A percentile compares a stretch with the other conserved stretches of the same genome.
phyloP scores from a whole-genome alignment of 129 eudicot genomes.

The Silybum marianum region DNA sequence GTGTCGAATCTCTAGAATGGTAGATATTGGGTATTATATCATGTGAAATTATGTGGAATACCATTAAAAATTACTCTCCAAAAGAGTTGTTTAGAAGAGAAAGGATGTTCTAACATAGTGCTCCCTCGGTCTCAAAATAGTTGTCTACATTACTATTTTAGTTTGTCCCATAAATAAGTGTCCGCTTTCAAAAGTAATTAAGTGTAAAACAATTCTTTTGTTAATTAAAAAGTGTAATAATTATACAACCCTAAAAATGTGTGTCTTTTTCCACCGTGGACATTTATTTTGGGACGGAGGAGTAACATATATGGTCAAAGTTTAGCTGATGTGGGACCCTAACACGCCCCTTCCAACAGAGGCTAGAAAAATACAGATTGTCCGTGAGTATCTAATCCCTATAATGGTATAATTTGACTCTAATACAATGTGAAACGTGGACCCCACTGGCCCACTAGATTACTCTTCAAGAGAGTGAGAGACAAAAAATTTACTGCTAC shows the following conservation, averaged over 20 bases:
- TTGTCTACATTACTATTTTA: too few relatives aligned
- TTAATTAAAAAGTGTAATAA: too few relatives aligned
- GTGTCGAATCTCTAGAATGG: not conserved
- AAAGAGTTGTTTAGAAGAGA: too few relatives aligned
- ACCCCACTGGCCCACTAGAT: not conserved
- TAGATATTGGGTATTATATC: not conserved
- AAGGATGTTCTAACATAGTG: too few relatives aligned
- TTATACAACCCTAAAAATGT: too few relatives aligned
- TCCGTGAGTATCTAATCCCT: not conserved
- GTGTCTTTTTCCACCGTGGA: too few relatives aligned
- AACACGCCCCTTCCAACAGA: not conserved
- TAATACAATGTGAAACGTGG: not conserved
- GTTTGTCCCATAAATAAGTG: too few relatives aligned
- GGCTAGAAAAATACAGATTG: not conserved
- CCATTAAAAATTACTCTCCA: not conserved
- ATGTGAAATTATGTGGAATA: not conserved
- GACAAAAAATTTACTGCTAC: too few relatives aligned
- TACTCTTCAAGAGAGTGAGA: not conserved
- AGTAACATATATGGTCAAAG: not conserved
- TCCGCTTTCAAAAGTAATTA: too few relatives aligned
- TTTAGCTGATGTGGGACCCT: not conserved
- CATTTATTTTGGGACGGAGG: too few relatives aligned
- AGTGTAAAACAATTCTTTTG: too few relatives aligned
- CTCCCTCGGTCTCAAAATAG: too few relatives aligned
- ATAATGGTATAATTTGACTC: not conserved